Evolutionary conservation across 2,329 filamentous ascomycete species (phyloP).

Genomic region (Juglanconis oblonga): DNA sequence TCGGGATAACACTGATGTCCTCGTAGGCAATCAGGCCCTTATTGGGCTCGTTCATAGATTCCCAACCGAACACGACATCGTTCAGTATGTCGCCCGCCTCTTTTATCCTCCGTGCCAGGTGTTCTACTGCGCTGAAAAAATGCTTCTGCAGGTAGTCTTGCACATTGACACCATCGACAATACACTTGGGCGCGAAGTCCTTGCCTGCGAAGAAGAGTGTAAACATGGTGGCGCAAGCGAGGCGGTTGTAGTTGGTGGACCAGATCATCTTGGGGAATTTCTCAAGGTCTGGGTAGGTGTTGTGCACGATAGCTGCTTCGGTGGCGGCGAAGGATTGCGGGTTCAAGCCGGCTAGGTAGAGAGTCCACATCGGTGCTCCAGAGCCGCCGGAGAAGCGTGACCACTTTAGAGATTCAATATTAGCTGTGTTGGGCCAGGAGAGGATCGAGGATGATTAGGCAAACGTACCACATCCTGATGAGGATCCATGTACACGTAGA

Average conservation of each 20-base stretch:
- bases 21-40: slow-evolving; percentile 80
- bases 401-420: slow-evolving; percentile 57
- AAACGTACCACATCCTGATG: slow-evolving; percentile 88
- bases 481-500: slow-evolving; percentile 97
- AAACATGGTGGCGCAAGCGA: slow-evolving; percentile 87
- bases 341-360: slow-evolving; percentile 91
- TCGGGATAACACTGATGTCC: slow-evolving; percentile 77
- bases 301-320: slow-evolving; percentile 91
- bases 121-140: slow-evolving; percentile 74
- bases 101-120: slow-evolving; percentile 79
- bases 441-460: background rate
- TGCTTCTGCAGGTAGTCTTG: slow-evolving; percentile 92
- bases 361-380: slow-evolving; percentile 94
- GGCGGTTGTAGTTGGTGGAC: slow-evolving; percentile 92
- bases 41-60: slow-evolving; percentile 94
- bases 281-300: slow-evolving; percentile 81
- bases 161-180: slow-evolving; percentile 92
- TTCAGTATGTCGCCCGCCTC: slow-evolving; percentile 88
- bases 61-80: slow-evolving; percentile 89
- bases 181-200: slow-evolving; percentile 92
- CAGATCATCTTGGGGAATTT: slow-evolving; percentile 98
- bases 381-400: slow-evolving; percentile 92
- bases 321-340: slow-evolving; percentile 81
- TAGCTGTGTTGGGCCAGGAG: background rate
- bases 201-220: slow-evolving; percentile 89